Conservation (phyloP, 73 alveolate genomes). For the Durusdinium trenchii region DNA sequence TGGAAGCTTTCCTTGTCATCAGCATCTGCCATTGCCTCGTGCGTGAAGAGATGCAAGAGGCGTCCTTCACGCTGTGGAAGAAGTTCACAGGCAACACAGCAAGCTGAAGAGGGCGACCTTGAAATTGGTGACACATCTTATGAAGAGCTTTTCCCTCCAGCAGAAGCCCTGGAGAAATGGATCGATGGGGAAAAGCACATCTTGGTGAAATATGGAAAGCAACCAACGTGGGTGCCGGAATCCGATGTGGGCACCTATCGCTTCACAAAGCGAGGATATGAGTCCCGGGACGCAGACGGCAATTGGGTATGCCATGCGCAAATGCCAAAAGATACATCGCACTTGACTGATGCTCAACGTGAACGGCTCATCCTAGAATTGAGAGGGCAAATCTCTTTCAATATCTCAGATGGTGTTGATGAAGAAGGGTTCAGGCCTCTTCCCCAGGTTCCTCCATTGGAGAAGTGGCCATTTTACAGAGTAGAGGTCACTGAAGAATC, state of each 20-base stretch:
- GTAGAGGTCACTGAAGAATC: constrained; percentile 27
- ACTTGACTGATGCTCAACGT: constrained; percentile 81
- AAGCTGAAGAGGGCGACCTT: background rate
- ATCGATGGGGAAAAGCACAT: constrained; percentile 53
- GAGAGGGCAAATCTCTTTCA: constrained; percentile 71
- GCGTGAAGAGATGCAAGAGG: background rate
- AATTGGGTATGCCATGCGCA: constrained; percentile 74
- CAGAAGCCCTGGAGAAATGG: constrained; percentile 59
- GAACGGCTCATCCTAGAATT: constrained; percentile 75
- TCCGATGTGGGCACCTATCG: constrained; percentile 59
- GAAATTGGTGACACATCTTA: background rate
- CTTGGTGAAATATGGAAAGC: constrained; percentile 56
- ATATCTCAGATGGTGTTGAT: constrained; percentile 61
- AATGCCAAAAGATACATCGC: constrained; percentile 81
- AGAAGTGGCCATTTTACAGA: constrained; percentile 62
- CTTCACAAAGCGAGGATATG: constrained; percentile 65
- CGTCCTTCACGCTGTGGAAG: background rate
- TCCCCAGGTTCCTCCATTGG: constrained; percentile 76
- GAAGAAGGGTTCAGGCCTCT: constrained; percentile 89
- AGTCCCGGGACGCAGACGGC: constrained; percentile 53
- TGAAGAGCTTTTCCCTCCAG: constrained; percentile 50
- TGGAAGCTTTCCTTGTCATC: constrained; percentile 1
- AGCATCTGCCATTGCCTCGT: background rate
- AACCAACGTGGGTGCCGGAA: constrained; percentile 69
- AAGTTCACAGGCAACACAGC: constrained; percentile 6